Percentiles rank a stretch among this genome's conserved stretches.
Evolutionary conservation across 2,329 filamentous ascomycete species (phyloP).

Genomic region (Monosporascus sp.): DNA sequence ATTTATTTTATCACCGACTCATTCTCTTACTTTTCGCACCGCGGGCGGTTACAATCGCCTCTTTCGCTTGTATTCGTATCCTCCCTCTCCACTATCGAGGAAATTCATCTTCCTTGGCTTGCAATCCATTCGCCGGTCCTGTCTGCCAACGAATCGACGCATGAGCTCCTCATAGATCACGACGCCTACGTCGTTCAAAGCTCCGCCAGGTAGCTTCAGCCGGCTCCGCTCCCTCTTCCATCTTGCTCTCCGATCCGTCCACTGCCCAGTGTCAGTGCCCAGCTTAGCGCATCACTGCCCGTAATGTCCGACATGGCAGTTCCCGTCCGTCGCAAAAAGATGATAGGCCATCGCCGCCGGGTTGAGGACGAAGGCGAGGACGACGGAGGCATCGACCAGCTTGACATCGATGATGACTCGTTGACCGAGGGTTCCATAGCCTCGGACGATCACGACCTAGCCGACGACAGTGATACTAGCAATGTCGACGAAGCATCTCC

Average conservation of each 20-base stretch:
- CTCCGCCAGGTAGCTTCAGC: slow-evolving; percentile 13
- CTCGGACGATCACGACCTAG: slow-evolving; percentile 56
- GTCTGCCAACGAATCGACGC: slow-evolving; percentile 16
- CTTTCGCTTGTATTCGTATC: neutral
- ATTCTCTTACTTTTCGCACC: slow-evolving; percentile 18
- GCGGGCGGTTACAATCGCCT: slow-evolving; percentile 27
- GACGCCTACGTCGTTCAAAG: slow-evolving; percentile 24
- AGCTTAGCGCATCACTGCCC: slow-evolving; percentile 6
- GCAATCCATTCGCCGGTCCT: slow-evolving; percentile 12
- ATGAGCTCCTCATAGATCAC: slow-evolving; percentile 23
- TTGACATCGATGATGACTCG: slow-evolving; percentile 60
- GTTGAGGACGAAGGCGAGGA: slow-evolving; percentile 68
- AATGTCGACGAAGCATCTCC: slow-evolving; percentile 54
- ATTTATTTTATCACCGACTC: slow-evolving; percentile 7
- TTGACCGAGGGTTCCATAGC: slow-evolving; percentile 57
- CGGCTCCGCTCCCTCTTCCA: neutral
- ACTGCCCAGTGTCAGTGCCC: slow-evolving; percentile 5
- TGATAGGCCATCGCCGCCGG: slow-evolving; percentile 62
- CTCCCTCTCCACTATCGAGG: neutral
- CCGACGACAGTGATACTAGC: slow-evolving; percentile 59
- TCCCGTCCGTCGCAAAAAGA: slow-evolving; percentile 54
- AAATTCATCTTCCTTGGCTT: neutral
- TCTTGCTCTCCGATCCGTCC: slow-evolving; percentile 3
- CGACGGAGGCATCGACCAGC: slow-evolving; percentile 49
- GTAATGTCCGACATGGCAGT: slow-evolving; percentile 37